Conservation (phyloP, 371 early-diverging fungal species). For the Mortierella sp. region DNA sequence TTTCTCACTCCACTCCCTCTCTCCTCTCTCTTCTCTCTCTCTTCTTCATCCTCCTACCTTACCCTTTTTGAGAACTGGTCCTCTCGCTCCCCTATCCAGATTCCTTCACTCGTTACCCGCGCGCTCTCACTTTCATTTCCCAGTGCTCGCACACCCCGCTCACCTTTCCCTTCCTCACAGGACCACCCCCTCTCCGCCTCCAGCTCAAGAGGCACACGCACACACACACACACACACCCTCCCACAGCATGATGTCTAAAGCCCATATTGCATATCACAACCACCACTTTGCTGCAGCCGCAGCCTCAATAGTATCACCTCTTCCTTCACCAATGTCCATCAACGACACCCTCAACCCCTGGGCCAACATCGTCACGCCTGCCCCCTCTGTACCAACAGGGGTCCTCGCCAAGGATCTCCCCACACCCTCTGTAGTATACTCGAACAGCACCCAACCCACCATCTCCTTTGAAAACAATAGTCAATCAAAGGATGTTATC, state of each 20-base stretch:
- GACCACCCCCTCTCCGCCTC: not conserved
- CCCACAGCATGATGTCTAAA: conserved; percentile 45
- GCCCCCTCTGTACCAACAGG: conserved; percentile 13
- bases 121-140: not conserved
- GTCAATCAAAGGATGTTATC: conserved; percentile 53
- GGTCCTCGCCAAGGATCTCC: conserved; percentile 24
- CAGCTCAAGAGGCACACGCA: not conserved
- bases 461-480: conserved; percentile 42
- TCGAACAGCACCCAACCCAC: conserved; percentile 45
- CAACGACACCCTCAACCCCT: conserved; percentile 48
- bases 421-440: conserved; percentile 49
- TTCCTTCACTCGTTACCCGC: conserved; percentile 7
- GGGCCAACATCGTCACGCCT: conserved; percentile 37
- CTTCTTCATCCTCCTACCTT: conserved; percentile 4
- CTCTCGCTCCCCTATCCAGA: conserved; percentile 6
- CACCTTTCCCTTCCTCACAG: not conserved
- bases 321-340: conserved; percentile 53
- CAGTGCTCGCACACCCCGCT: not conserved
- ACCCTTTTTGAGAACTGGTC: conserved; percentile 16
- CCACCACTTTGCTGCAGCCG: conserved; percentile 48
- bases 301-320: conserved; percentile 51
- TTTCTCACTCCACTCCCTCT: conserved; percentile 4
- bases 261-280: conserved; percentile 42
- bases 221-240: conserved; percentile 16
- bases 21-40: conserved; percentile 7